These are phyloP conservation scores for Floccularia luteovirens DNA, from an alignment of 768 basidiomycete species.

Conservation along the genomic window DNA sequence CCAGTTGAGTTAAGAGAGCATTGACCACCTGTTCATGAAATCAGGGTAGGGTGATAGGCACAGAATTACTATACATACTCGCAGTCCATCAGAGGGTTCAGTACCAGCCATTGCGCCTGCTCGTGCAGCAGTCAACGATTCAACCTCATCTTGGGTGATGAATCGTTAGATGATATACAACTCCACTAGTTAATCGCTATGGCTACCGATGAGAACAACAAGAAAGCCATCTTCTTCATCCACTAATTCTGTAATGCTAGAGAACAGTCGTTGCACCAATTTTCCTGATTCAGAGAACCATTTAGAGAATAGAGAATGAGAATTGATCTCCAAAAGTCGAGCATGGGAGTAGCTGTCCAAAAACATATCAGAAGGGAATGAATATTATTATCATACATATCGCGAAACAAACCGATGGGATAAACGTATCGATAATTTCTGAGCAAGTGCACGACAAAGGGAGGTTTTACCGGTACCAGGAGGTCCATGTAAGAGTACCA, in stretches of 20 bases:
- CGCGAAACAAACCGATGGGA: slow-evolving; percentile 57
- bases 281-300: slow-evolving; percentile 99
- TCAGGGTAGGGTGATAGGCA: not conserved
- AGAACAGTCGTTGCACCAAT: slow-evolving; percentile 90
- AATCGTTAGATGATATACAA: slow-evolving; percentile 2
- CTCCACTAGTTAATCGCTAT: not conserved
- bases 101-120: slow-evolving; percentile 93
- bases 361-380: slow-evolving; percentile 1
- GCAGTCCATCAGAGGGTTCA: slow-evolving; percentile 90
- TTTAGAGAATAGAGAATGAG: slow-evolving; percentile 94
- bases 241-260: slow-evolving; percentile 80
- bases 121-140: slow-evolving; percentile 90
- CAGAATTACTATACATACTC: slow-evolving; percentile 39
- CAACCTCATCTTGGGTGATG: slow-evolving; percentile 75
- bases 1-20: slow-evolving; percentile 92
- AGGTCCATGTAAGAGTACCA: slow-evolving; percentile 91
- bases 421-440: slow-evolving; percentile 89
- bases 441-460: slow-evolving; percentile 88
- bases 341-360: slow-evolving; percentile 69
- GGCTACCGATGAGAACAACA: slow-evolving; percentile 83
- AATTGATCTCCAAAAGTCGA: slow-evolving; percentile 93
- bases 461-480: slow-evolving; percentile 98
- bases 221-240: slow-evolving; percentile 91
- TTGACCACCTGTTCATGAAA: slow-evolving; percentile 75
- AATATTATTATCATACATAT: slow-evolving; percentile 1